Percentiles rank a stretch among this genome's conserved stretches.
phyloP scores from a whole-genome alignment of 2,329 filamentous ascomycete genomes.

The Periconia digitata region DNA sequence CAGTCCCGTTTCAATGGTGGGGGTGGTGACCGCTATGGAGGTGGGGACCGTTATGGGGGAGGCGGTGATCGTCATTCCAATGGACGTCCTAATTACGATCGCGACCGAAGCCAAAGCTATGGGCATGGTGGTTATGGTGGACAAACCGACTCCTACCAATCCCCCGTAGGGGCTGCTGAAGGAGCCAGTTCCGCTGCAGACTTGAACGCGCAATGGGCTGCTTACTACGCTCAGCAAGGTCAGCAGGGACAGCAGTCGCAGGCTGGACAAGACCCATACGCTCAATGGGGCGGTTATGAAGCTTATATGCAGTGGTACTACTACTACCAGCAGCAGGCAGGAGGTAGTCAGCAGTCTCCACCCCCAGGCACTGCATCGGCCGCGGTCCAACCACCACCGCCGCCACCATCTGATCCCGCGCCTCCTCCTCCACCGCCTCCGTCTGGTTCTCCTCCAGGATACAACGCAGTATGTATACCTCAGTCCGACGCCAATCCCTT shows the following conservation, averaged over 20 bases:
- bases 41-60: constrained; percentile 44
- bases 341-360: constrained; percentile 27
- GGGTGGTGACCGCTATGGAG: constrained; percentile 21
- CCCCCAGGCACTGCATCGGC: constrained; percentile 29
- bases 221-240: constrained; percentile 59
- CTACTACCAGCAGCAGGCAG: constrained; percentile 27
- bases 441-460: constrained; percentile 36
- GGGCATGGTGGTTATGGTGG: constrained; percentile 42
- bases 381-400: constrained; percentile 26
- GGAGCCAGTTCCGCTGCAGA: constrained; percentile 52
- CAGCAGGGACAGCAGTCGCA: constrained; percentile 56
- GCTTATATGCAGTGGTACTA: constrained; percentile 35
- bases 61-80: constrained; percentile 38
- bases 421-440: constrained; percentile 36
- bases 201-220: constrained; percentile 82
- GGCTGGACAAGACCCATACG: constrained; percentile 75
- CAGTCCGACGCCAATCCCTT: background rate
- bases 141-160: constrained; percentile 40
- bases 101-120: constrained; percentile 45
- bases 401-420: constrained; percentile 33
- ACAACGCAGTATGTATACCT: constrained; percentile 34
- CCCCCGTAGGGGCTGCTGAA: constrained; percentile 48
- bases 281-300: constrained; percentile 77
- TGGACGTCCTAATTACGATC: constrained; percentile 35
- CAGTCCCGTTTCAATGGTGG: constrained; percentile 46